Conservation (phyloP, 1,139 yeast species). For the Kodamaea alishanica region DNA sequence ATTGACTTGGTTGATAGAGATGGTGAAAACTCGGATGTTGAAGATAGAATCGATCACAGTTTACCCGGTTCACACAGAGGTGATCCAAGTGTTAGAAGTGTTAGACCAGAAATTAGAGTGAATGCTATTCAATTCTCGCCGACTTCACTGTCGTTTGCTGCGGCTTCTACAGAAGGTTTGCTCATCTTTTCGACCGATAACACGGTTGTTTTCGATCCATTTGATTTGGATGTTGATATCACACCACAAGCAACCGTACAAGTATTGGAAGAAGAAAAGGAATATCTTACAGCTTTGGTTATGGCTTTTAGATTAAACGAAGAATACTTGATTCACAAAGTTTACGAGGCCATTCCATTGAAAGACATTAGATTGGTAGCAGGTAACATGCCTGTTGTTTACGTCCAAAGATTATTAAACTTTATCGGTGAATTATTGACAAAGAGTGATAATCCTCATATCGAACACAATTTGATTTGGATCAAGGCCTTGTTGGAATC, state of each 20-base stretch:
- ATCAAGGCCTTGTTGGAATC: conserved; percentile 58
- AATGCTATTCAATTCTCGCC: conserved; percentile 81
- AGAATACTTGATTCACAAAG: conserved; percentile 61
- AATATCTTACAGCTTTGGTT: conserved; percentile 75
- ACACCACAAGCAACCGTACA: conserved; percentile 76
- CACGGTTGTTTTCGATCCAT: conserved; percentile 80
- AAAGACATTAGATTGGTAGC: conserved; percentile 66
- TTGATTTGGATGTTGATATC: conserved; percentile 88
- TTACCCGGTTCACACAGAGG: conserved; percentile 91
- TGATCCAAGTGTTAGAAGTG: conserved; percentile 75
- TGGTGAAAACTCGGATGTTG: conserved; percentile 84
- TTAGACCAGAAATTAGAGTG: conserved; percentile 78
- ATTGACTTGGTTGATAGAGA: conserved; percentile 75
- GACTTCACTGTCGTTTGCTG: conserved; percentile 86
- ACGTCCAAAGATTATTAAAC: conserved; percentile 61
- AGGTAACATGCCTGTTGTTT: conserved; percentile 69
- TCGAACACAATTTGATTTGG: conserved; percentile 85
- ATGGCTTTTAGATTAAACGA: conserved; percentile 96
- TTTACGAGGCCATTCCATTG: conserved; percentile 75
- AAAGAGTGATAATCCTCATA: conserved; percentile 64
- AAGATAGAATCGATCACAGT: conserved; percentile 70
- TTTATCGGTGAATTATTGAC: conserved; percentile 70
- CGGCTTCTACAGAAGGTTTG: conserved; percentile 94
- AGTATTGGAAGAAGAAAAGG: conserved; percentile 55
- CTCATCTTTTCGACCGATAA: conserved; percentile 79